phyloP scores from a whole-genome alignment of 192 early-diverging fungal species.

The Diversispora epigaea region DNA sequence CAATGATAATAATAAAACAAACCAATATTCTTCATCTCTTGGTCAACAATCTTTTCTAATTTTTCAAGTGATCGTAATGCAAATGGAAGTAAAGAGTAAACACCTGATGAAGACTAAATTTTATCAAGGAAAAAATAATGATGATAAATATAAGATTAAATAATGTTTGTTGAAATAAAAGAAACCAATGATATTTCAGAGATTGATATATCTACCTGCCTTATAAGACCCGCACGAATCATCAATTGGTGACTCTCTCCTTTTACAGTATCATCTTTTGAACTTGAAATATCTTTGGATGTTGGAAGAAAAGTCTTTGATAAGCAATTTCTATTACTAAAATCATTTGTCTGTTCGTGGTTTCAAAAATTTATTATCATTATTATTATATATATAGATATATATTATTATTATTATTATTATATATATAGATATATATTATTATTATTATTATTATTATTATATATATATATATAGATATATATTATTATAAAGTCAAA shows the following conservation, averaged over 20 bases:
- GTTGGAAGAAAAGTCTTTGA: slow-evolving; percentile 41
- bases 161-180: background rate
- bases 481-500: background rate
- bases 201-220: slow-evolving; percentile 54
- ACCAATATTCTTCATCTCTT: slow-evolving; percentile 76
- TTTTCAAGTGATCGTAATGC: slow-evolving; percentile 74
- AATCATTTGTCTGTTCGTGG: background rate
- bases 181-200: background rate
- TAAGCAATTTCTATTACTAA: slow-evolving; percentile 31
- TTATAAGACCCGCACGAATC: slow-evolving; percentile 68
- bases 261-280: slow-evolving; percentile 3
- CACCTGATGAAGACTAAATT: slow-evolving; percentile 73
- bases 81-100: slow-evolving; percentile 81
- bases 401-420: background rate
- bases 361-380: background rate
- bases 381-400: background rate
- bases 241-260: slow-evolving; percentile 57
- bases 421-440: background rate
- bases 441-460: background rate
- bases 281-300: slow-evolving; percentile 33
- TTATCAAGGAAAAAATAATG: background rate
- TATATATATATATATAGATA: background rate
- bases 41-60: slow-evolving; percentile 77
- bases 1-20: background rate
- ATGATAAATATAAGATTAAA: background rate